Evolutionary conservation across 169 alveolate genomes (phyloP), one percentile per base, ranked within the genome.

Genomic region (Plasmodium inui): DNA sequence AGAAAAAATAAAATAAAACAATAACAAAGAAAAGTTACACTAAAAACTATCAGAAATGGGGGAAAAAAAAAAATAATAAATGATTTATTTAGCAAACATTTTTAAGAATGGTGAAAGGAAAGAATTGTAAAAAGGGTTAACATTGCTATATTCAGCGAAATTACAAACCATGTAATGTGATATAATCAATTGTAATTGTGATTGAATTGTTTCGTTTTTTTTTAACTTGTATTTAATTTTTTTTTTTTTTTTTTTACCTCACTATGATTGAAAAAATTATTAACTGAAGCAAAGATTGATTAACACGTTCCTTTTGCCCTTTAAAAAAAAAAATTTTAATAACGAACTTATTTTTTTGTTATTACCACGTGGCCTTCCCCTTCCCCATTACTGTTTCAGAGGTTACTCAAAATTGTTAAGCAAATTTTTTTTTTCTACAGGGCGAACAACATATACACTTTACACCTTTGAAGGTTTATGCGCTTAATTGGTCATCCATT

Each of bases 31-130:
- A 84, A 71, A 70, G n/a, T 32, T 22, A 84, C 53, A 71, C 79
- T 53, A 84, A 84, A 84, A 71, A 84, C 79, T 53, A 84, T 53
- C 50, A 46, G 26, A 84, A 71, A 84, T 41, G 34, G 8, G 76
- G 53, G 28, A 82, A 82, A 57, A 82, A 6, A 55, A 19, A 53
- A 55, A 82, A 55, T 50, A 28, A 82, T 50, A 28, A 82, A 32
- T 28, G 9, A 82, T 50, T 46, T 30, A 30, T 83, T 80, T 80
- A n/a, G 82, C 82, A 83, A 61, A 83, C 70, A 83, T 83, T 34
- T 83, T 61, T 83, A 55, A 61, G 73, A 61, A 67, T 30, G 30
- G 72, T 61, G 74, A 71, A 26, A 71, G n/a, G 32, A 39, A 41
- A 71, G 32, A 34, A 71, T 41, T 53, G 32, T 26, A 41, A 26